Base-by-base conservation (phyloP, 83 land plant genomes). In the Larix sibirica region DNA sequence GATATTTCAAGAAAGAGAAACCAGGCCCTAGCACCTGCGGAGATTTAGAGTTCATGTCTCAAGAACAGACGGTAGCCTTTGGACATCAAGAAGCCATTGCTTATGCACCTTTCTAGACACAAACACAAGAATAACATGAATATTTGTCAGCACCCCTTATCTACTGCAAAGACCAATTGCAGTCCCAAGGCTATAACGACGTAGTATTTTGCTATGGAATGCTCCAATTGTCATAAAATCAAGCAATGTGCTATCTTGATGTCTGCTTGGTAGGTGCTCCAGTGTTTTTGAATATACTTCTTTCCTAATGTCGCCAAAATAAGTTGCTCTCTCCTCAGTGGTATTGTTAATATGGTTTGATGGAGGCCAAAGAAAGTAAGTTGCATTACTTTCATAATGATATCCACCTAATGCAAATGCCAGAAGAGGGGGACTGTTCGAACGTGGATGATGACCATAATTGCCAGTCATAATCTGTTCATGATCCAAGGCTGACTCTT, bases 171-270 rank as follows among this genome's bases (percentile, higher is more conserved):
- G 95, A 17, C 99, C 99, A 64, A 95, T 85, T 17, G 99, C 98
- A 1, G 96, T 97, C 16, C 99, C 98, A 63, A 97, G 92, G 71
- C 99, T 95, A 60, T 84, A 92, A 7, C 94, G 86, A 33, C 96
- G 96, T 77, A 97, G 83, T 7, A 92, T 88, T 82, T 97, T 95
- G 86, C 98, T 97, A 66, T 97, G 99, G 58, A 94, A 95, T 62
- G 96, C 98, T 85, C 98, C 82, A 69, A 97, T 93, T 6, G 96
- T 95, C 98, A 97, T 95, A 71, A 97, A 83, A 65, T 97, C 99
- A 56, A 97, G 99, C 88, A 97, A 86, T 63, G 99, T 95, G n/a
- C 93, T 87, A 6, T 98, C 98, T 69, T 90, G 99, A 81, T 91
- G 93, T 24, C 96, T 98, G 13, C 87, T 85, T 16, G 98, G 96